Evolutionary conservation across 768 basidiomycete species (phyloP).

Genomic region (Lentinula boryana): DNA sequence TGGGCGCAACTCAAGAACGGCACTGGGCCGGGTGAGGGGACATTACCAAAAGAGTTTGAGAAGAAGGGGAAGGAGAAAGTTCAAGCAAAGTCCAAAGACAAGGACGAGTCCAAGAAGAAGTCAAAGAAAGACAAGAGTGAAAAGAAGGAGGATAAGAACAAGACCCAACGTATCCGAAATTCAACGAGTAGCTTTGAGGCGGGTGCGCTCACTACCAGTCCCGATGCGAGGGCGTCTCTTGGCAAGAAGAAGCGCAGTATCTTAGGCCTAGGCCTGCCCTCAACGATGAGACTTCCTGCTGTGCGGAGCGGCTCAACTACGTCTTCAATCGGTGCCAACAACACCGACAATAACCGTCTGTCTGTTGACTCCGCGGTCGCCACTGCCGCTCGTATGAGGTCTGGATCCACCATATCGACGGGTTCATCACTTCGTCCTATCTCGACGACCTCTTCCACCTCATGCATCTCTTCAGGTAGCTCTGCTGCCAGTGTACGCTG

Average conservation of each 20-base stretch:
- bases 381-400: constrained; percentile 19
- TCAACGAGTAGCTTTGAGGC: constrained; percentile 67
- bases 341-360: constrained; percentile 22
- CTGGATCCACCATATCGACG: constrained; percentile 32
- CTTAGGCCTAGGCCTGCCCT: constrained; percentile 55
- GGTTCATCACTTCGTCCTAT: constrained; percentile 39
- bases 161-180: constrained; percentile 30
- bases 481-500: constrained; percentile 41
- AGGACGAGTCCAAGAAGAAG: constrained; percentile 22
- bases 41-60: constrained; percentile 16
- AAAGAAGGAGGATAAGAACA: constrained; percentile 22
- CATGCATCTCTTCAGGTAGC: constrained; percentile 30
- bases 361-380: constrained; percentile 28
- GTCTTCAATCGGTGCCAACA: constrained; percentile 19
- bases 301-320: constrained; percentile 33
- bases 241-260: constrained; percentile 57
- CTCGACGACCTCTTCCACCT: constrained; percentile 25
- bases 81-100: constrained; percentile 33
- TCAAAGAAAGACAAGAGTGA: constrained; percentile 25
- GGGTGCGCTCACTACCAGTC: constrained; percentile 42
- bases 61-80: constrained; percentile 18
- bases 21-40: constrained; percentile 16
- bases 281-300: constrained; percentile 41
- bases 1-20: constrained; percentile 56
- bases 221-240: constrained; percentile 26